Conservation (phyloP, 2,329 filamentous ascomycete genomes). For the Ceratocystis albifundus region DNA sequence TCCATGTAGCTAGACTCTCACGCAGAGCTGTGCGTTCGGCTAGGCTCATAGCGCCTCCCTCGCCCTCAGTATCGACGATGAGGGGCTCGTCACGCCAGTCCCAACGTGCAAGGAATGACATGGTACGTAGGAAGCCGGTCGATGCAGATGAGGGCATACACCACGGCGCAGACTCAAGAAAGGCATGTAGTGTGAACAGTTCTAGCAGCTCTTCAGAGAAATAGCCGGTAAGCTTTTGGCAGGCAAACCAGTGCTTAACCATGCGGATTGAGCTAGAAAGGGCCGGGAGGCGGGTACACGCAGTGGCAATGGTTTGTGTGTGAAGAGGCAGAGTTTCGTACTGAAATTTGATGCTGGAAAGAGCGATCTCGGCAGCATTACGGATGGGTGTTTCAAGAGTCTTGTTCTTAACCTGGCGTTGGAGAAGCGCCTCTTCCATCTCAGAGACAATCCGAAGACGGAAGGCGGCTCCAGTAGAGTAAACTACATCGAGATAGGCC, state of each 20-base stretch:
- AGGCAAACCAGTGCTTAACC: constrained; percentile 78
- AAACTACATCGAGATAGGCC: constrained; percentile 70
- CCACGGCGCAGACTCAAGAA: constrained; percentile 75
- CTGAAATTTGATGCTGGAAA: constrained; percentile 58
- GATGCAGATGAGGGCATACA: constrained; percentile 60
- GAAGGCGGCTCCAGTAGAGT: constrained; percentile 61
- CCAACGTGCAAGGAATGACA: constrained; percentile 74
- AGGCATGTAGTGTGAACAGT: constrained; percentile 64
- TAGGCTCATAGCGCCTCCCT: constrained; percentile 36
- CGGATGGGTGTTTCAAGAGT: constrained; percentile 51
- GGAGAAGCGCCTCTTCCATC: constrained; percentile 67
- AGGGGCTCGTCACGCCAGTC: constrained; percentile 81
- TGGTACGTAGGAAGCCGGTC: constrained; percentile 68
- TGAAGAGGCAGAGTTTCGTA: constrained; percentile 66
- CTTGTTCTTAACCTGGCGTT: constrained; percentile 67
- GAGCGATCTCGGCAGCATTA: constrained; percentile 56
- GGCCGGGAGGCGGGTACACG: constrained; percentile 67
- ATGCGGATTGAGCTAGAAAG: constrained; percentile 75
- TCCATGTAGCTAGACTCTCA: constrained; percentile 69
- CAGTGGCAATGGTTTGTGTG: constrained; percentile 66
- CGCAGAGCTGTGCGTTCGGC: constrained; percentile 51
- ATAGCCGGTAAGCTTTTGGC: constrained; percentile 67
- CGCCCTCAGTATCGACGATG: constrained; percentile 54
- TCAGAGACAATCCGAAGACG: constrained; percentile 83
- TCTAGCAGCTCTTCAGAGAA: constrained; percentile 74